phyloP scores from a whole-genome alignment of 2,329 filamentous ascomycete genomes.

The Rutstroemia sp. region DNA sequence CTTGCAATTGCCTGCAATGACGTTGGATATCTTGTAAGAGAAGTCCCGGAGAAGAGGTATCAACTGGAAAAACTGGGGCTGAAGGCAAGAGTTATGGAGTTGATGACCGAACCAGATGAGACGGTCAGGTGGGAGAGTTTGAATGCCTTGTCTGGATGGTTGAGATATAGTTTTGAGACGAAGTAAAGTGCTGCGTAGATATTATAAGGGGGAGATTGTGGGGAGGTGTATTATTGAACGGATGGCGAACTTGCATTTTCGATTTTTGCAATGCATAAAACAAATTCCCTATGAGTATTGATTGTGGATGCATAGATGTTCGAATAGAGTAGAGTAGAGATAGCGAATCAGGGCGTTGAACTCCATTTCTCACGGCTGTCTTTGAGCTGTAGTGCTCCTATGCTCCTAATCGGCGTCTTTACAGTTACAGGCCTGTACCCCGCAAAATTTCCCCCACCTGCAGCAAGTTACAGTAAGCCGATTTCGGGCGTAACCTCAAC shows the following conservation, averaged over 20 bases:
- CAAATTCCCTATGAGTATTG: not conserved
- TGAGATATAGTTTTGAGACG: slow-evolving; percentile 60
- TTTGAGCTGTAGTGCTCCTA: no score
- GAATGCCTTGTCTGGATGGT: slow-evolving; percentile 66
- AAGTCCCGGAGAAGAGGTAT: slow-evolving; percentile 59
- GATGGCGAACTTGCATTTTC: slow-evolving; percentile 5
- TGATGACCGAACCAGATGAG: slow-evolving; percentile 66
- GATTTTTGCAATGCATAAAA: not conserved
- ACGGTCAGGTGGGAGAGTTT: slow-evolving; percentile 67
- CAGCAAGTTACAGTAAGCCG: not conserved
- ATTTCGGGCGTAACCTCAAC: not conserved
- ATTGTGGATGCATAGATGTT: slow-evolving; percentile 15
- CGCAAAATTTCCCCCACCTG: not conserved
- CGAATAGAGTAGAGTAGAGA: slow-evolving; percentile 16
- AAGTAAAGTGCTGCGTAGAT: slow-evolving; percentile 19
- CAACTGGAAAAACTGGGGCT: slow-evolving; percentile 60
- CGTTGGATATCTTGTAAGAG: slow-evolving; percentile 62
- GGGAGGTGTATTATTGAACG: slow-evolving; percentile 8
- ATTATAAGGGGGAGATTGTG: slow-evolving; percentile 5
- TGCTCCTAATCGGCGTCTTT: no score
- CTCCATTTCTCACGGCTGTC: no score
- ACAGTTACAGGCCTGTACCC: not conserved
- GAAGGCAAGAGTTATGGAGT: slow-evolving; percentile 63
- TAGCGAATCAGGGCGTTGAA: not conserved
- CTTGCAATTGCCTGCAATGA: slow-evolving; percentile 69